Percentiles rank a stretch among this genome's conserved stretches.
Conservation (phyloP, 768 basidiomycete genomes). For the Termitomyces sp. region DNA sequence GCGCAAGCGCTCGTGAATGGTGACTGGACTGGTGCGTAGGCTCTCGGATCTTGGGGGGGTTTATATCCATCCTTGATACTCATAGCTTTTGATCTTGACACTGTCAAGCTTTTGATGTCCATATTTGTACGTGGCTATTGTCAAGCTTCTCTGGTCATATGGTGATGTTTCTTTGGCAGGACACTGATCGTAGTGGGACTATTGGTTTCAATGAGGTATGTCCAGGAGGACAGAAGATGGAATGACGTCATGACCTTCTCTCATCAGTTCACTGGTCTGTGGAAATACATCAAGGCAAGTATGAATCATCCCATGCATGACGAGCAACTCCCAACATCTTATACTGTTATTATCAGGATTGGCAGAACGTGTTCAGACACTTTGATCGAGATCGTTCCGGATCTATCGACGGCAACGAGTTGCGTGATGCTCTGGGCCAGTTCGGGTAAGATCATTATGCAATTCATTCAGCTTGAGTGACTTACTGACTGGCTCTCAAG, state of each 20-base stretch:
- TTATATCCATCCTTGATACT: not conserved
- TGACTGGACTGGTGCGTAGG: conserved; percentile 69
- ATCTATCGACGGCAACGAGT: conserved; percentile 66
- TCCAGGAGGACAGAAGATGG: not conserved
- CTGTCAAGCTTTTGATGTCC: conserved; percentile 79
- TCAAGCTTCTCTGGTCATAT: not conserved
- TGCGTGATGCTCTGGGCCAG: conserved; percentile 61
- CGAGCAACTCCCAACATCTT: not conserved
- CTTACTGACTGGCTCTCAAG: conserved; percentile 17
- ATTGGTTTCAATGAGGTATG: conserved; percentile 75
- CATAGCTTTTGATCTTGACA: conserved; percentile 78
- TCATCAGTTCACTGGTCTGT: conserved; percentile 64
- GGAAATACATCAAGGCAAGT: conserved; percentile 71
- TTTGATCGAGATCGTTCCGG: conserved; percentile 85
- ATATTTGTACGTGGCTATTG: conserved; percentile 55
- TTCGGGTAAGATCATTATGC: conserved; percentile 49
- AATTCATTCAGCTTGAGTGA: not conserved
- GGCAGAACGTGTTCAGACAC: conserved; percentile 80
- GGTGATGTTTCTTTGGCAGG: conserved; percentile 26
- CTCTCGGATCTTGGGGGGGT: not conserved
- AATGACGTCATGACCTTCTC: conserved; percentile 16
- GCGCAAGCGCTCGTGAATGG: conserved; percentile 49
- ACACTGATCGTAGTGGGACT: conserved; percentile 70
- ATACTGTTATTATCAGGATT: conserved; percentile 42
- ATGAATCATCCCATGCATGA: not conserved